These are phyloP conservation scores for Volvariella volvacea DNA, from an alignment of 1,284 basidiomycete species.

Conservation along the genomic window DNA sequence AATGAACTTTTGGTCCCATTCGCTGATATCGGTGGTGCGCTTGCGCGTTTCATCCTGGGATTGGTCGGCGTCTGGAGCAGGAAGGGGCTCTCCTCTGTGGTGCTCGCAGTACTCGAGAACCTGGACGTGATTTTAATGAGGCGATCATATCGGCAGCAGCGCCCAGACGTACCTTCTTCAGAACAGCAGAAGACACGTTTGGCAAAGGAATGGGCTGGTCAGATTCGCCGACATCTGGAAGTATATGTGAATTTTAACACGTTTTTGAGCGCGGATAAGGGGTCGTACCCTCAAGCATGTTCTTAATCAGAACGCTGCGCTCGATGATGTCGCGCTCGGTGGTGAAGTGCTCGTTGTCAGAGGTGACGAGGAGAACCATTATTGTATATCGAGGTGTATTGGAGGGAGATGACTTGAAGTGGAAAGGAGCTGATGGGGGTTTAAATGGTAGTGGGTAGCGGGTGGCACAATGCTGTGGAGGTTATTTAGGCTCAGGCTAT, in stretches of 20 bases:
- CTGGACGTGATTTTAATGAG: constrained; percentile 32
- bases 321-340: constrained; percentile 95
- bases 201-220: constrained; percentile 94
- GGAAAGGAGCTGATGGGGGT: constrained; percentile 6
- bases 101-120: constrained; percentile 99
- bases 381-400: constrained; percentile 17
- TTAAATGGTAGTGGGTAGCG: constrained; percentile 6
- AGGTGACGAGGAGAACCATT: constrained; percentile 85
- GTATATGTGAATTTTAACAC: not conserved
- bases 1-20: constrained; percentile 99
- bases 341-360: constrained; percentile 93
- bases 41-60: constrained; percentile 92
- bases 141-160: not conserved
- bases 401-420: constrained; percentile 9
- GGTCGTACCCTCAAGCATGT: constrained; percentile 93
- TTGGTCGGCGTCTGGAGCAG: constrained; percentile 77
- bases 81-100: constrained; percentile 93
- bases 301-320: constrained; percentile 95
- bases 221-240: constrained; percentile 84
- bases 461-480: constrained; percentile 2
- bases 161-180: constrained; percentile 76
- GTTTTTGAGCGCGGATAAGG: constrained; percentile 6
- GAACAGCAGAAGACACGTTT: constrained; percentile 92
- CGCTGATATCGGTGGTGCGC: constrained; percentile 94
- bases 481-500: constrained; percentile 11